These are phyloP conservation scores for Nowakowskiella sp. DNA, from an alignment of 192 early-diverging fungal genomes.

Conservation along the genomic window DNA sequence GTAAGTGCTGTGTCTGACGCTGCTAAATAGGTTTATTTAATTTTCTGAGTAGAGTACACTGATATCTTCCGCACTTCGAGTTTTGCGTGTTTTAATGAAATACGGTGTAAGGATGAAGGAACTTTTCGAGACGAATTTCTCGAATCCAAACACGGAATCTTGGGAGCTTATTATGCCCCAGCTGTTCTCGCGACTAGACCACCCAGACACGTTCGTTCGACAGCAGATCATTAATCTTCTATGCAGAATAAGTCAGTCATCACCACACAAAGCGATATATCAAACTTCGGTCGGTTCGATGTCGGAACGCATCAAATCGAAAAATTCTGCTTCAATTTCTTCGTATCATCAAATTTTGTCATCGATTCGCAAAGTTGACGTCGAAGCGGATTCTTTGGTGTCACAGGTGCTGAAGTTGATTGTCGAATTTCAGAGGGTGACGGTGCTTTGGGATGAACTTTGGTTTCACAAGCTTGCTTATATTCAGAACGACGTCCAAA, in stretches of 20 bases:
- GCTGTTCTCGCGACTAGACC: slow-evolving; percentile 61
- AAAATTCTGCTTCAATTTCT: slow-evolving; percentile 1
- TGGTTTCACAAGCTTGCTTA: slow-evolving; percentile 64
- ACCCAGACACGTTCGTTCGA: slow-evolving; percentile 51
- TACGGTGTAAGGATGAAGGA: slow-evolving; percentile 46
- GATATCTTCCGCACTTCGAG: slow-evolving; percentile 47
- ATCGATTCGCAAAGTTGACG: neutral
- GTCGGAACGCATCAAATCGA: slow-evolving; percentile 20
- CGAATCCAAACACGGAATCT: slow-evolving; percentile 17
- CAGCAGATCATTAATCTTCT: slow-evolving; percentile 45
- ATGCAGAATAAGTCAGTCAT: slow-evolving; percentile 45
- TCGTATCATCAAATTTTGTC: slow-evolving; percentile 3
- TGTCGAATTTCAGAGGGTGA: slow-evolving; percentile 55
- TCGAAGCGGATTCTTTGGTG: slow-evolving; percentile 19
- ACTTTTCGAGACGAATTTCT: slow-evolving; percentile 22
- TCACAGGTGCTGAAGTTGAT: slow-evolving; percentile 47
- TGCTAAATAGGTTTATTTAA: neutral
- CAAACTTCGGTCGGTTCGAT: slow-evolving; percentile 50
- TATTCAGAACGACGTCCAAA: slow-evolving; percentile 47
- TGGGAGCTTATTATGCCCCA: slow-evolving; percentile 71
- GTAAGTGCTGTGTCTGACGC: slow-evolving; percentile 15
- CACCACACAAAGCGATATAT: slow-evolving; percentile 63
- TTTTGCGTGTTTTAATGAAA: slow-evolving; percentile 55
- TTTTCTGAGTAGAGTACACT: slow-evolving; percentile 32
- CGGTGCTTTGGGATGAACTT: slow-evolving; percentile 75